Conservation (phyloP, 2,329 filamentous ascomycete genomes). For the Ophiostoma tasmaniense region DNA sequence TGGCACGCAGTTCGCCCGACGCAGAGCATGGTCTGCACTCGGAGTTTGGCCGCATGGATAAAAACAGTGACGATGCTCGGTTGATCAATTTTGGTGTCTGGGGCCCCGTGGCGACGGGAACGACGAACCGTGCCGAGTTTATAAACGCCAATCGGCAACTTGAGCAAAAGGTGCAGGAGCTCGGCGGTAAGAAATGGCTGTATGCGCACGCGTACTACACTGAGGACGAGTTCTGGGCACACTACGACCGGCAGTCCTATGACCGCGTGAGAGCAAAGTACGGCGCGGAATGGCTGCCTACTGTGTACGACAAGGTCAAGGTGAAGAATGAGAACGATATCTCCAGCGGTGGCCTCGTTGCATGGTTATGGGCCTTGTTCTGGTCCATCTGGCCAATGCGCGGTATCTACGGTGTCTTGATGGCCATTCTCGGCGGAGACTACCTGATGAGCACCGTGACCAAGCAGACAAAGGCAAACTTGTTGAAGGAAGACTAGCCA, state of each 20-base stretch:
- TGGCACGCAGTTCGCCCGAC: conserved; percentile 34
- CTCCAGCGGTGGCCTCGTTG: conserved; percentile 26
- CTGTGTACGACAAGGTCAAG: conserved; percentile 60
- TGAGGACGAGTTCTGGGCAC: conserved; percentile 59
- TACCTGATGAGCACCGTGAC: conserved; percentile 31
- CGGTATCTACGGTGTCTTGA: conserved; percentile 40
- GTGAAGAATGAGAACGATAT: conserved; percentile 31
- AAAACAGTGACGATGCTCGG: conserved; percentile 24
- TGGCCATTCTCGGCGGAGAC: conserved; percentile 37
- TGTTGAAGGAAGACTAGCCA: neutral
- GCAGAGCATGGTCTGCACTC: conserved; percentile 41
- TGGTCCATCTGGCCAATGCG: conserved; percentile 35
- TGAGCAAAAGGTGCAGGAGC: conserved; percentile 49
- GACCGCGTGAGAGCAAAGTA: conserved; percentile 51
- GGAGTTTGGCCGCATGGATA: conserved; percentile 33
- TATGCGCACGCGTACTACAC: conserved; percentile 63
- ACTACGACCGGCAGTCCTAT: conserved; percentile 54
- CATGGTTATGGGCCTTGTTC: conserved; percentile 28
- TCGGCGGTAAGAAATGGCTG: conserved; percentile 60
- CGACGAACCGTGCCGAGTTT: conserved; percentile 34
- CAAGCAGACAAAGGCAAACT: neutral
- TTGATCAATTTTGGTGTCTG: conserved; percentile 57
- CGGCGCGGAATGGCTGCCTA: conserved; percentile 49
- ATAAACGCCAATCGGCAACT: conserved; percentile 50
- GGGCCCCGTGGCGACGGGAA: conserved; percentile 35